Conservation (phyloP, 2,329 filamentous ascomycete genomes). For the Huntiella bhutanensis region DNA sequence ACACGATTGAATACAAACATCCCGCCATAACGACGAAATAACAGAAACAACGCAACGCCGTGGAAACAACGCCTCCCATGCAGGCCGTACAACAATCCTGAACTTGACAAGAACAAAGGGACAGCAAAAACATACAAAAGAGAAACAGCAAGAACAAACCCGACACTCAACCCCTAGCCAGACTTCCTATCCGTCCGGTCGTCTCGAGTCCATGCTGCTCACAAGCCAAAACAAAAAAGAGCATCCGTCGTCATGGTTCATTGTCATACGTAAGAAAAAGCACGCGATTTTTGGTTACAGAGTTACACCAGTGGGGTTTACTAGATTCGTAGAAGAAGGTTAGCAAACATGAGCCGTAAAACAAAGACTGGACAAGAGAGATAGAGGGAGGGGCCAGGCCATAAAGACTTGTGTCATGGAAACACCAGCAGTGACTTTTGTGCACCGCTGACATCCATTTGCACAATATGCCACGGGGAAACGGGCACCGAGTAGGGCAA, state of each 20-base stretch:
- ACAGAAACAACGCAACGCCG: constrained; percentile 11
- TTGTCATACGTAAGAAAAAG: constrained; percentile 12
- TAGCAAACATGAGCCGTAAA: constrained; percentile 1
- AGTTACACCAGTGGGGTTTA: constrained; percentile 2
- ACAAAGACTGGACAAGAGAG: no score
- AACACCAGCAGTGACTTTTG: no score
- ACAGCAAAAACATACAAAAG: constrained; percentile 2
- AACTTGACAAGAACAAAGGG: constrained; percentile 11
- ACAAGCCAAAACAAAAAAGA: constrained; percentile 1
- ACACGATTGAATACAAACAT: constrained; percentile 8
- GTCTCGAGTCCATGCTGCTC: neutral
- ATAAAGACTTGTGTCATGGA: no score
- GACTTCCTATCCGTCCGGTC: neutral
- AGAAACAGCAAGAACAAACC: neutral
- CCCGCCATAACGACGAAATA: constrained; percentile 10
- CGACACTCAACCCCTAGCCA: neutral
- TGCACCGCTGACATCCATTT: neutral
- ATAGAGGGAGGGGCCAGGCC: no score
- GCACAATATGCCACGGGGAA: neutral
- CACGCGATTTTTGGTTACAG: constrained; percentile 8
- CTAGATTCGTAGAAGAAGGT: constrained; percentile 3
- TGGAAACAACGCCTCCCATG: constrained; percentile 7
- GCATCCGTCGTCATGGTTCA: constrained; percentile 12
- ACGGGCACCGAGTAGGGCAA: no score
- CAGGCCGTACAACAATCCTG: constrained; percentile 11